phyloP scores from a whole-genome alignment of 2,329 filamentous ascomycete genomes.

The Colletotrichum karsti region DNA sequence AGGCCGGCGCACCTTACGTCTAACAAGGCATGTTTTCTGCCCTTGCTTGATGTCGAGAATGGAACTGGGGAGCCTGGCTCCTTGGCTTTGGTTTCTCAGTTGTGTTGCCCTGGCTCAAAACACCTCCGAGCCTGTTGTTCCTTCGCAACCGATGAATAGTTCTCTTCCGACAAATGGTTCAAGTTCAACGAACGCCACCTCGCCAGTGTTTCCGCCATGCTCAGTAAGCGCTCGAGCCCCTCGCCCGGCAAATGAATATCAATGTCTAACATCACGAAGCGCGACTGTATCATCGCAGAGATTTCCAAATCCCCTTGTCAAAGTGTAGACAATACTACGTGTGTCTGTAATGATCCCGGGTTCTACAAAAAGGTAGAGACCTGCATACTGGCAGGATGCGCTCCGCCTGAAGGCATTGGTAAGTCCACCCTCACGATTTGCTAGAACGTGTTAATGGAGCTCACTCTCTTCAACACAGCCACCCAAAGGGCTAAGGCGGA shows the following conservation, averaged over 20 bases:
- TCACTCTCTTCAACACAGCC: not conserved
- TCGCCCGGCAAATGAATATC: not conserved
- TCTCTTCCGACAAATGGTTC: not conserved
- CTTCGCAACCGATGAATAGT: not conserved
- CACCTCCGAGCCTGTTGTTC: not conserved
- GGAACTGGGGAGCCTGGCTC: not conserved
- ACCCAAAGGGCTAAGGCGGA: conserved; percentile 5
- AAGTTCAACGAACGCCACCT: not conserved
- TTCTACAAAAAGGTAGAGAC: not conserved
- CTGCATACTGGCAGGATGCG: not conserved
- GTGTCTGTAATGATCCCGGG: not conserved
- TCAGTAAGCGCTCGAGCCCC: not conserved
- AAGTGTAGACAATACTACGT: not conserved
- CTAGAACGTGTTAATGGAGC: not conserved
- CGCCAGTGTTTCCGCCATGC: not conserved
- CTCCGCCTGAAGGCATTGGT: not conserved
- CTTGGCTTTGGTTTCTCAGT: not conserved
- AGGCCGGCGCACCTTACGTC: not conserved
- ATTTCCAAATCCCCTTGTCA: not conserved
- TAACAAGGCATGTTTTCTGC: not conserved
- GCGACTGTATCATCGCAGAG: not conserved
- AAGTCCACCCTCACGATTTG: not conserved
- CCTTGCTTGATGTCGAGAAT: not conserved
- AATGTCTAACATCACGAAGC: not conserved
- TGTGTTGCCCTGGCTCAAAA: not conserved